Evolutionary conservation across 2,329 filamentous ascomycete genomes (phyloP).

Genomic region (Nemania sp.): DNA sequence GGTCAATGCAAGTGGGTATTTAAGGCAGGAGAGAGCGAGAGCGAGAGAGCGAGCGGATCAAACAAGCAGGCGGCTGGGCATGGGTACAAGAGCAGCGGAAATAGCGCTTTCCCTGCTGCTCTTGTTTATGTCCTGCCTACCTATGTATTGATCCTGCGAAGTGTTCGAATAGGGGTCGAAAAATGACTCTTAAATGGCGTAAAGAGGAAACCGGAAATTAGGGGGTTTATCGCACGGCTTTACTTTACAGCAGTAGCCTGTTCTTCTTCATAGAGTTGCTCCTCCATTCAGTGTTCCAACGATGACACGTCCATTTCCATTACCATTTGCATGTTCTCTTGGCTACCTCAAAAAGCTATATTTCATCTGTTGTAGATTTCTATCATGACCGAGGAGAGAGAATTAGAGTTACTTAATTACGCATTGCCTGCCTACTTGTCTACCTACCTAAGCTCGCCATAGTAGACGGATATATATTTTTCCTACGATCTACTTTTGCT

Average conservation of each 20-base stretch:
- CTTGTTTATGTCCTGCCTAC: constrained; percentile 6
- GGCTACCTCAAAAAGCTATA: constrained; percentile 1
- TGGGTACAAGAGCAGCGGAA: constrained; percentile 10
- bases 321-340: constrained; percentile 8
- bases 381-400: not conserved
- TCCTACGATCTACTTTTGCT: no score
- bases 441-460: no score
- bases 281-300: constrained; percentile 23
- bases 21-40: not conserved
- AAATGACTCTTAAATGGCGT: constrained; percentile 31
- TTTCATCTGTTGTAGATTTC: constrained; percentile 1
- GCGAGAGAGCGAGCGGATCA: not conserved
- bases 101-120: constrained; percentile 2
- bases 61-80: constrained; percentile 8
- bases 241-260: constrained; percentile 34
- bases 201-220: constrained; percentile 35
- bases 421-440: no score
- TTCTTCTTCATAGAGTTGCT: constrained; percentile 37
- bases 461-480: no score
- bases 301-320: constrained; percentile 13
- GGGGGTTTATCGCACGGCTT: constrained; percentile 31
- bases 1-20: constrained; percentile 15
- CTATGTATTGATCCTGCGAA: constrained; percentile 33
- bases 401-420: not conserved
- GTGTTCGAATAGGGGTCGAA: constrained; percentile 27